These are phyloP conservation scores for Yarrowia porcina DNA, from an alignment of 805 yeast species.

Conservation along the genomic window DNA sequence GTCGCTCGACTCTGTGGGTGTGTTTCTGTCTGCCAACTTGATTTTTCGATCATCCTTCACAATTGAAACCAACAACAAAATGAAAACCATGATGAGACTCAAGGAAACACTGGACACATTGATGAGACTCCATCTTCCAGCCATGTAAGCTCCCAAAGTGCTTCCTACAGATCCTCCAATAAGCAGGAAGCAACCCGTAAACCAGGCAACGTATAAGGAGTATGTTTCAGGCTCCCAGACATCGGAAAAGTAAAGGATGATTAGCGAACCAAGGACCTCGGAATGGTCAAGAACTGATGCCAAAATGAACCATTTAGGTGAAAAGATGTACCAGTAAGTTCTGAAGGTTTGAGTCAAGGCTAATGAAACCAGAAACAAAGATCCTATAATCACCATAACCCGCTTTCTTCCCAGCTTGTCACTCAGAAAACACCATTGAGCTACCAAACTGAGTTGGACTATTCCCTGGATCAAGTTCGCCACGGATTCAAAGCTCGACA, in stretches of 20 bases:
- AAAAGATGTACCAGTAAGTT: conserved; percentile 2
- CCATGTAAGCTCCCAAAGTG: not conserved
- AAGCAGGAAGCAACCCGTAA: conserved; percentile 5
- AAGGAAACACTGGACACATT: not conserved
- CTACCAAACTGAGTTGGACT: conserved; percentile 8
- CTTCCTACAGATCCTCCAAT: conserved; percentile 1
- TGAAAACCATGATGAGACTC: not conserved
- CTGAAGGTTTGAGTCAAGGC: not conserved
- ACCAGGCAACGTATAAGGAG: conserved; percentile 12
- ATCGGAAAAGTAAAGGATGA: conserved; percentile 17
- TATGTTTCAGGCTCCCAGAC: conserved; percentile 5
- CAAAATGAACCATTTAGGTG: not conserved
- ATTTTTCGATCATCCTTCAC: conserved; percentile 1
- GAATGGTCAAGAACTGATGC: not conserved
- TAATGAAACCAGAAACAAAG: not conserved
- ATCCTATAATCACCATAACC: not conserved
- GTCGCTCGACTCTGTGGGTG: not conserved
- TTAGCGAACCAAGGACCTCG: not conserved
- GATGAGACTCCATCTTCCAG: not conserved
- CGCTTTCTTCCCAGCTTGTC: conserved; percentile 3
- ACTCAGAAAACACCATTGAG: conserved; percentile 13
- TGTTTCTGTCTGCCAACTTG: not conserved
- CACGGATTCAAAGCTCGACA: not conserved
- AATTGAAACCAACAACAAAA: not conserved
- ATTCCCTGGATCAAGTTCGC: conserved; percentile 10